Evolutionary conservation across 768 basidiomycete species (phyloP).

Genomic region (Agaricus subrufescens): DNA sequence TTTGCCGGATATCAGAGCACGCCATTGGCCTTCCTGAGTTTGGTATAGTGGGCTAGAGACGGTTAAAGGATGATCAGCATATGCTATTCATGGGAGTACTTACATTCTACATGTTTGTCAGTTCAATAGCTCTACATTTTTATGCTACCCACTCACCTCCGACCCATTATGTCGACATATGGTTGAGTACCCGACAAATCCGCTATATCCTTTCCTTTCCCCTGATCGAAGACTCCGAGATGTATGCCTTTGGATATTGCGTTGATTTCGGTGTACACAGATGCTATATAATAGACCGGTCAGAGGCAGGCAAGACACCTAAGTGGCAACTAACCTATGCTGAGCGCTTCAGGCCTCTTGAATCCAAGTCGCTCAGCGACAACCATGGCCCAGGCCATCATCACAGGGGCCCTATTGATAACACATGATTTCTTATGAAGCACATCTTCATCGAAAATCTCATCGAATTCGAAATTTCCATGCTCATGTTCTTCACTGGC

Average conservation of each 20-base stretch:
- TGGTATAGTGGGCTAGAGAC: slow-evolving; percentile 72
- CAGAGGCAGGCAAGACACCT: neutral
- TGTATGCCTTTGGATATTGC: slow-evolving; percentile 81
- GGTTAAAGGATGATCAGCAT: slow-evolving; percentile 4
- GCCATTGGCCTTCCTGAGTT: slow-evolving; percentile 68
- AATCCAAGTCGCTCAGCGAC: slow-evolving; percentile 88
- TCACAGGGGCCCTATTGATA: slow-evolving; percentile 88
- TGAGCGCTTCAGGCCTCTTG: slow-evolving; percentile 82
- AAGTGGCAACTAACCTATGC: slow-evolving; percentile 55
- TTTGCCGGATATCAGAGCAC: slow-evolving; percentile 68
- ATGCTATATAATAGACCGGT: slow-evolving; percentile 43
- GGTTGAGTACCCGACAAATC: slow-evolving; percentile 64
- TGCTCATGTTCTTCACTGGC: slow-evolving; percentile 40
- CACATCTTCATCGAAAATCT: slow-evolving; percentile 63
- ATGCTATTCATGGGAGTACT: neutral
- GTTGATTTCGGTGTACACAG: slow-evolving; percentile 92
- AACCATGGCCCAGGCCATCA: slow-evolving; percentile 90
- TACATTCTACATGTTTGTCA: slow-evolving; percentile 16
- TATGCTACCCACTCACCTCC: slow-evolving; percentile 19
- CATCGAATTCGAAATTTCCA: slow-evolving; percentile 65
- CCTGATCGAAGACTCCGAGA: slow-evolving; percentile 67
- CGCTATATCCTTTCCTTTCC: slow-evolving; percentile 50
- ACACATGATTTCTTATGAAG: slow-evolving; percentile 58
- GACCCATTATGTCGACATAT: slow-evolving; percentile 82
- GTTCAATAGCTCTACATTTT: neutral